phyloP scores from a whole-genome alignment of 2,329 filamentous ascomycete species.

The Scolecobasidium constrictum region DNA sequence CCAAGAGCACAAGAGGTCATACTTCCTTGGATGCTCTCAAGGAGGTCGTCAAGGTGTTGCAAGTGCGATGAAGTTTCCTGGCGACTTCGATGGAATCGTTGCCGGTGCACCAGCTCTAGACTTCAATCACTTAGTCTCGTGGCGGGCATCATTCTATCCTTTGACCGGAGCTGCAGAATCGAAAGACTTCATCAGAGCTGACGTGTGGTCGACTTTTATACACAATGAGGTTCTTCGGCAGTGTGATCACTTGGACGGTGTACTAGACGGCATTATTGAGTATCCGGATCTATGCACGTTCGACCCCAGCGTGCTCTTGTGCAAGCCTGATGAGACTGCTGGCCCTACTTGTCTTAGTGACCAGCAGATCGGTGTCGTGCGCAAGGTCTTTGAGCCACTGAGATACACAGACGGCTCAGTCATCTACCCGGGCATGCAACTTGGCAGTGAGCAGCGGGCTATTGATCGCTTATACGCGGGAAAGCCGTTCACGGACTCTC shows the following conservation, averaged over 20 bases:
- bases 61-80: conserved; percentile 21
- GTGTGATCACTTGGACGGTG: conserved; percentile 40
- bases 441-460: conserved; percentile 11
- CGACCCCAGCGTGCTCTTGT: conserved; percentile 59
- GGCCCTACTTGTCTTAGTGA: conserved; percentile 1
- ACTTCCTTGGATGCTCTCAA: conserved; percentile 26
- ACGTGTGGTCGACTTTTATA: conserved; percentile 29
- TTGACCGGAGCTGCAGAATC: conserved; percentile 25
- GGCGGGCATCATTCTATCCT: conserved; percentile 32
- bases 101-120: conserved; percentile 20
- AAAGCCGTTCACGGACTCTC: conserved; percentile 6
- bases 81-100: conserved; percentile 26
- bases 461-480: conserved; percentile 6
- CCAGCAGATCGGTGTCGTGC: conserved; percentile 2
- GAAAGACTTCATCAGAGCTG: conserved; percentile 27
- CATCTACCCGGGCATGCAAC: conserved; percentile 9
- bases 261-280: conserved; percentile 37
- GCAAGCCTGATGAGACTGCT: conserved; percentile 72
- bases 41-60: conserved; percentile 23
- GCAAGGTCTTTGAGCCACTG: conserved; percentile 2
- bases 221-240: conserved; percentile 35
- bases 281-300: conserved; percentile 34
- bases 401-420: conserved; percentile 2
- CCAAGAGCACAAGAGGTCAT: conserved; percentile 27
- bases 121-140: conserved; percentile 33